A percentile compares a stretch with the other conserved stretches of the same genome.
Conservation (phyloP, 805 yeast species). For the Candida bentonensis region DNA sequence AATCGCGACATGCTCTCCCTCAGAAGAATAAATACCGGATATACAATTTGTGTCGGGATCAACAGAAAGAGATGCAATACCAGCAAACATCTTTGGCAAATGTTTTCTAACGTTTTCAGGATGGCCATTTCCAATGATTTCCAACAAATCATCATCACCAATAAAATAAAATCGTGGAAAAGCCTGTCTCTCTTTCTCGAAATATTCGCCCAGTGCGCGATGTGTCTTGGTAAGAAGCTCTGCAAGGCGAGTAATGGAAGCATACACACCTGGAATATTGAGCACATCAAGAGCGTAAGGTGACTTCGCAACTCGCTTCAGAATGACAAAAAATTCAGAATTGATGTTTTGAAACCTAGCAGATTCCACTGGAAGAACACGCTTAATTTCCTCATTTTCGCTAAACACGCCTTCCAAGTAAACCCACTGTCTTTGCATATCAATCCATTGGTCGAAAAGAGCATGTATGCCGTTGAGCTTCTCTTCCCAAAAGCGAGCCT, state of each 20-base stretch:
- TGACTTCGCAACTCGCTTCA: constrained; percentile 35
- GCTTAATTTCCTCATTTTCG: constrained; percentile 39
- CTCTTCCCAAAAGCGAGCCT: constrained; percentile 39
- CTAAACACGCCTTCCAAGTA: constrained; percentile 65
- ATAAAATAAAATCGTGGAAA: constrained; percentile 78
- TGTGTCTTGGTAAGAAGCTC: constrained; percentile 47
- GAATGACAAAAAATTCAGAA: constrained; percentile 40
- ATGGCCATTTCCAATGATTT: constrained; percentile 50
- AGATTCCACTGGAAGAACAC: constrained; percentile 56
- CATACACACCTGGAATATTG: constrained; percentile 33
- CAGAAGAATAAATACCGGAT: constrained; percentile 40
- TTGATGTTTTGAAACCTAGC: constrained; percentile 50
- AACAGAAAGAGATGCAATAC: constrained; percentile 32
- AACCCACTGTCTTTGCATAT: constrained; percentile 79
- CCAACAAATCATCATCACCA: constrained; percentile 82
- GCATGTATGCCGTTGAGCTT: constrained; percentile 36
- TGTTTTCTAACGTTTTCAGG: constrained; percentile 38
- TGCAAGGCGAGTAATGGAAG: constrained; percentile 33
- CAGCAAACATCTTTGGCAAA: constrained; percentile 58
- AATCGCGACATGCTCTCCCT: constrained; percentile 41
- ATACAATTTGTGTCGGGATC: constrained; percentile 25
- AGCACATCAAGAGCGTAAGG: constrained; percentile 41
- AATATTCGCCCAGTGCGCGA: constrained; percentile 56
- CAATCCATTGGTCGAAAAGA: constrained; percentile 60
- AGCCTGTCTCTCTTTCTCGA: constrained; percentile 62